Percentiles rank a stretch among this genome's conserved stretches.
These are phyloP conservation scores for Amauroascus niger DNA, from an alignment of 2,329 filamentous ascomycete genomes.

Conservation along the genomic window DNA sequence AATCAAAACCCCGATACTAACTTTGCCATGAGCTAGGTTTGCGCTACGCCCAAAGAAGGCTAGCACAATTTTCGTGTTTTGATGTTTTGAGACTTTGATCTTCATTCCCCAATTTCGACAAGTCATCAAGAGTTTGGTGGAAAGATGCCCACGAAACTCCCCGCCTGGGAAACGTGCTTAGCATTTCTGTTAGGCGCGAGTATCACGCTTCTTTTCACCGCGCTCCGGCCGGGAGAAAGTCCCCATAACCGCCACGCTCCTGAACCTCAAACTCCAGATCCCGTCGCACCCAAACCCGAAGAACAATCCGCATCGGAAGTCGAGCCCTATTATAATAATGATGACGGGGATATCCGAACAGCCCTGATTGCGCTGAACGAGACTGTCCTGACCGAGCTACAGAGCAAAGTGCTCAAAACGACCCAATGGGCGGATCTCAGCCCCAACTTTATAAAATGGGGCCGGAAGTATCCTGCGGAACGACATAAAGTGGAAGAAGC, in stretches of 20 bases:
- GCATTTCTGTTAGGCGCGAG: conserved; percentile 10
- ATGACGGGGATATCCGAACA: conserved; percentile 12
- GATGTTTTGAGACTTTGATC: too few species aligned
- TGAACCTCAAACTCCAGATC: not conserved
- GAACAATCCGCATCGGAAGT: not conserved
- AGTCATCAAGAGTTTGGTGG: too few species aligned
- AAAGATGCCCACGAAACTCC: not conserved
- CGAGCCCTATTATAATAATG: not conserved
- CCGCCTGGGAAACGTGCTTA: conserved; percentile 5
- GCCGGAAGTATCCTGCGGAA: conserved; percentile 1
- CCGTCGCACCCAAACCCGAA: not conserved
- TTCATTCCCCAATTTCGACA: too few species aligned
- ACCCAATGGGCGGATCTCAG: conserved; percentile 9
- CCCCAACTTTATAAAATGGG: conserved; percentile 8
- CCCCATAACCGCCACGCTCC: too few species aligned
- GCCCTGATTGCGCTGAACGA: conserved; percentile 10
- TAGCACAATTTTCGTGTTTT: too few species aligned
- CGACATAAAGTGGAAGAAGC: conserved; percentile 4
- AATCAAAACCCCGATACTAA: too few species aligned
- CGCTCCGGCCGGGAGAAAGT: not conserved
- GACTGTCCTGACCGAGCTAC: conserved; percentile 7
- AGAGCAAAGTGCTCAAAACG: not conserved
- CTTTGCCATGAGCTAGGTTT: too few species aligned
- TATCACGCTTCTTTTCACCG: conserved; percentile 1
- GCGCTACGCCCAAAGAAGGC: too few species aligned